Base-by-base conservation (phyloP, 2,329 filamentous ascomycete genomes). In the Beauveria caledonica region DNA sequence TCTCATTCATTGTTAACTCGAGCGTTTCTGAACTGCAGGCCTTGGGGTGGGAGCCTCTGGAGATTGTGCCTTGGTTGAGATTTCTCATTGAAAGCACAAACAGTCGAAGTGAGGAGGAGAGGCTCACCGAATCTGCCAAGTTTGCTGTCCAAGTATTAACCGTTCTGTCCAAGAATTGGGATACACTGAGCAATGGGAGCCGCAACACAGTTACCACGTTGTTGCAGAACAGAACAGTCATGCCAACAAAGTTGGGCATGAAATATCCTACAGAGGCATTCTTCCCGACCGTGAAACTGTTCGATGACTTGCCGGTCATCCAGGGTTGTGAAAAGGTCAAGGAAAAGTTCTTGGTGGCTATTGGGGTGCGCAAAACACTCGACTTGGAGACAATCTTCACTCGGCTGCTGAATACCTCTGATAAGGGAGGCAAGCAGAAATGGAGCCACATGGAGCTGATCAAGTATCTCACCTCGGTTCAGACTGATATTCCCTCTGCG, bases 361-460 rank as follows among this genome's bases (percentile, higher is more conserved):
- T 99, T 36, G 93, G 94, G 3, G 92, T 99, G 27, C 86, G 94
- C 62, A 97, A 97, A 76, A 99, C 94, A 0, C 87, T 99, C 21
- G 94, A 99, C 66, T 78, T 99, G 2, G 91, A 91, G 36, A 93
- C 95, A 33, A 95, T 99, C 33, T 97, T 99, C 68, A 88, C 89
- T 25, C 84, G 93, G 49, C 80, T 99, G 48, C 81, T 97, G 65
- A 86, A 82, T 56, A 80, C 82, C 17, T 78, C 85, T 0, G 69
- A 77, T 0, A 76, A 80, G 15, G 72, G 72, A 10, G 77, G 78
- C n/a, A 80, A 81, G 27, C 81, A 80, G 62, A 86, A 86, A 71
- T 96, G 90, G 90, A 97, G 91, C 61, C 93, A 97, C 70, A 86
- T 96, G 63, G 93, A 99, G 70, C 79, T 99, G 27, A 92, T 99